phyloP scores from a whole-genome alignment of 441 rosid genomes.

The Eruca vesicaria region DNA sequence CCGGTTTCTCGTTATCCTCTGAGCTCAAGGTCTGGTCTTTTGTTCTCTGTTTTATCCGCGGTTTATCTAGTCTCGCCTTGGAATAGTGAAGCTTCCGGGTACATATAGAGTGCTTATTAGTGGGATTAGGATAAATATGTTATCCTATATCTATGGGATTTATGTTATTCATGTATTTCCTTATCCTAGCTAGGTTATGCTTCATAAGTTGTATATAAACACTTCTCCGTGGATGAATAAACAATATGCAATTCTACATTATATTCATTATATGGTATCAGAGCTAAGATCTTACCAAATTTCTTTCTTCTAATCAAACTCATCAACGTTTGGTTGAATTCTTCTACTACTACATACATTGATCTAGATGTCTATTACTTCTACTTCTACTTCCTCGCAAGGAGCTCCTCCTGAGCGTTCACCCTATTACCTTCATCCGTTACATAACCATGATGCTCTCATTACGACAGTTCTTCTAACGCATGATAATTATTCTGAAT shows the following conservation, averaged over 20 bases:
- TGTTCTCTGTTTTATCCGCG: not conserved
- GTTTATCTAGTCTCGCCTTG: not conserved
- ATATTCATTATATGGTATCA: not conserved
- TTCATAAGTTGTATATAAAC: no score
- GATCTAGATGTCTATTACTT: not conserved
- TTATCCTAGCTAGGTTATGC: no score
- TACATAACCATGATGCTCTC: not conserved
- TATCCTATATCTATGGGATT: no score
- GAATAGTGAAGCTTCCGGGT: not conserved
- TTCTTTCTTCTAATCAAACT: not conserved
- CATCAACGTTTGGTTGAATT: not conserved
- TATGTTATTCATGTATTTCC: no score
- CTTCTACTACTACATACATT: not conserved
- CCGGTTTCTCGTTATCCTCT: not conserved
- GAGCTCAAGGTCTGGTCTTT: not conserved
- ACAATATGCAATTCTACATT: not conserved
- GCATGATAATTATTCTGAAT: not conserved
- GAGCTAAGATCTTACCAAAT: not conserved
- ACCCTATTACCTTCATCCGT: not conserved
- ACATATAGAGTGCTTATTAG: not conserved
- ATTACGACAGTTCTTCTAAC: not conserved
- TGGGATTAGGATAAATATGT: no score
- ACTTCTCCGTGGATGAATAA: no score
- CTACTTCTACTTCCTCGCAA: not conserved
- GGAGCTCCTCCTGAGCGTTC: not conserved